Conservation (phyloP, 768 basidiomycete genomes). For the Panaeolus papilionaceus region DNA sequence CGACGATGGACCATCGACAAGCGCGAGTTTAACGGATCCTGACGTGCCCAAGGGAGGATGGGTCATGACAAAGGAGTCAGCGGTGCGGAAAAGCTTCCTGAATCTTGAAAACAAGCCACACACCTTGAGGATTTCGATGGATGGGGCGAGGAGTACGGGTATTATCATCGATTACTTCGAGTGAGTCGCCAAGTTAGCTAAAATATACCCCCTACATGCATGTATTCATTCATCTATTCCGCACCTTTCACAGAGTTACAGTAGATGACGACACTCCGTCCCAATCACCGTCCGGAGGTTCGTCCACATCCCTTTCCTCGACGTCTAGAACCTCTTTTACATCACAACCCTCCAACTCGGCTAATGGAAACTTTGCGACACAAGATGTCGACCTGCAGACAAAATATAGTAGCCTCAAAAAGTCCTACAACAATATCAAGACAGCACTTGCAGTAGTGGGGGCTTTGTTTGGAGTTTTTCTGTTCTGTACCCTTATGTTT, state of each 20-base stretch:
- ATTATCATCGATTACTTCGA: neutral
- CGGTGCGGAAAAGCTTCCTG: neutral
- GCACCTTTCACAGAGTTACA: neutral
- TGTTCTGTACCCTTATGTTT: neutral
- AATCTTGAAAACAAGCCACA: neutral
- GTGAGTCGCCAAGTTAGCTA: neutral
- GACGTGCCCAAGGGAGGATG: neutral
- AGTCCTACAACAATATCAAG: neutral
- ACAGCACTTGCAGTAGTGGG: neutral
- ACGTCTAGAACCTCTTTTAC: neutral
- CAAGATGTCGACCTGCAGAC: neutral
- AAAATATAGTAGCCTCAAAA: neutral
- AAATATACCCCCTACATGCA: too few species aligned
- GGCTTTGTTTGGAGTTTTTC: neutral
- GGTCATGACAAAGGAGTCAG: neutral
- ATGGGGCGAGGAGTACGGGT: neutral
- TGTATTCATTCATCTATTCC: neutral
- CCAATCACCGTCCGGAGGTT: neutral
- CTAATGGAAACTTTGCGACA: neutral
- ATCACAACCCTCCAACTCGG: neutral
- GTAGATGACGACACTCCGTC: neutral
- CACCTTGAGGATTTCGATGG: neutral
- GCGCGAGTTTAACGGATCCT: neutral
- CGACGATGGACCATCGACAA: neutral
- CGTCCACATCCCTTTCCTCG: neutral